A percentile compares a stretch with the other conserved stretches of the same genome.
Conservation (phyloP, 1,284 basidiomycete species). For the Fomitopsis pinicola region DNA sequence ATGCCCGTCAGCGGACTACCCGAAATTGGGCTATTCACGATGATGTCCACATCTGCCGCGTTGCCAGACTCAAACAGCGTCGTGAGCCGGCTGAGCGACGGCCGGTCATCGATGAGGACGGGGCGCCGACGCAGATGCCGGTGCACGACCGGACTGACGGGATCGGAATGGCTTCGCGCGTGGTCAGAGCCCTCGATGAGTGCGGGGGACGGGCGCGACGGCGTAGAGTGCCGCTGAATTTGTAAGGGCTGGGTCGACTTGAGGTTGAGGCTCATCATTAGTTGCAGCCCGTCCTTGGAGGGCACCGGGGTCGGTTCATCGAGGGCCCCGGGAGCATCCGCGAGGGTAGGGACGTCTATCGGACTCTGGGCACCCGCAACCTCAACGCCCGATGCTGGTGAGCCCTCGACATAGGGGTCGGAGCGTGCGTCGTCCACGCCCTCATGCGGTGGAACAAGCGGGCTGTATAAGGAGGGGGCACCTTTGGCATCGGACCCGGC, state of each 20-base stretch:
- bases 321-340: conserved; percentile 15
- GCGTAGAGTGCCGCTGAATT: conserved; percentile 35
- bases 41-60: conserved; percentile 30
- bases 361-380: conserved; percentile 2
- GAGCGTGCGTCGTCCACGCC: conserved; percentile 15
- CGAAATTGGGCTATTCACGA: conserved; percentile 26
- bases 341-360: neutral
- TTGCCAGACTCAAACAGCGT: conserved; percentile 36
- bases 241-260: conserved; percentile 5
- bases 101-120: conserved; percentile 38
- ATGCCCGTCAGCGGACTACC: conserved; percentile 5
- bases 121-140: conserved; percentile 30
- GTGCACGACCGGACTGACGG: conserved; percentile 6
- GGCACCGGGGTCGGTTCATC: conserved; percentile 36
- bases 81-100: conserved; percentile 34
- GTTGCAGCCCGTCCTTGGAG: conserved; percentile 36
- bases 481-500: conserved; percentile 1
- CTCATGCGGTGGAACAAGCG: conserved; percentile 20
- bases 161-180: conserved; percentile 9
- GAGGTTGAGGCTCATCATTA: neutral
- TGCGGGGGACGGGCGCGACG: conserved; percentile 38
- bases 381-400: conserved; percentile 8
- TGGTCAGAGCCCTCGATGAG: conserved; percentile 15
- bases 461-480: conserved; percentile 11
- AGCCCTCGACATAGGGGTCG: conserved; percentile 13